Evolutionary conservation across 2,329 filamentous ascomycete genomes (phyloP).

Genomic region (Fusarium multiceps): DNA sequence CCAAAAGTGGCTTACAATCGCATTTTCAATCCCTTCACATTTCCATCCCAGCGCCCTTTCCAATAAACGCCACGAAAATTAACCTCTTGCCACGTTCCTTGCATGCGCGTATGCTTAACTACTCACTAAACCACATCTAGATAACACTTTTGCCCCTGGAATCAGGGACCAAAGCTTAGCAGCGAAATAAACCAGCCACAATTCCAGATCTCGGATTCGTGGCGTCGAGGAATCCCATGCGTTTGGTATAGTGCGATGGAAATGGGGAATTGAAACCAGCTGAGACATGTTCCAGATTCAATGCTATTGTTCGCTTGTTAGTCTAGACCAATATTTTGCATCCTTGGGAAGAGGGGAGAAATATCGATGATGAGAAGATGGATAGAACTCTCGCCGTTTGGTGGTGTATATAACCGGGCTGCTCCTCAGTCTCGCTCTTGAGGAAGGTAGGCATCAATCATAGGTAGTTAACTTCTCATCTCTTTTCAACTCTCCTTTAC

Average conservation of each 20-base stretch:
- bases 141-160: constrained; percentile 9
- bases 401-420: background rate
- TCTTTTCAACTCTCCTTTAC: constrained; percentile 3
- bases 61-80: background rate
- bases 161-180: constrained; percentile 31
- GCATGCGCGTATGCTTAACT: background rate
- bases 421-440: background rate
- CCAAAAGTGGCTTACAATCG: background rate
- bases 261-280: constrained; percentile 3
- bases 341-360: background rate
- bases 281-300: constrained; percentile 18
- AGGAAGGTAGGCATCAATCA: background rate
- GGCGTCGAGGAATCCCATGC: constrained; percentile 9
- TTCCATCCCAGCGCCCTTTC: background rate
- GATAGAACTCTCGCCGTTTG: background rate
- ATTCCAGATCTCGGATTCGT: constrained; percentile 27
- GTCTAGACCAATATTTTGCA: constrained; percentile 14
- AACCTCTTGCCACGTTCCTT: constrained; percentile 1
- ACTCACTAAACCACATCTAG: background rate
- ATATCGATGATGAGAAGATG: background rate
- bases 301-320: constrained; percentile 10
- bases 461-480: background rate
- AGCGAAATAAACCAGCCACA: constrained; percentile 15
- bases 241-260: background rate
- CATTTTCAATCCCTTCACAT: background rate